Percentiles rank a stretch among this genome's conserved stretches.
Conservation (phyloP, 768 basidiomycete genomes). For the Agaricus subrufescens region DNA sequence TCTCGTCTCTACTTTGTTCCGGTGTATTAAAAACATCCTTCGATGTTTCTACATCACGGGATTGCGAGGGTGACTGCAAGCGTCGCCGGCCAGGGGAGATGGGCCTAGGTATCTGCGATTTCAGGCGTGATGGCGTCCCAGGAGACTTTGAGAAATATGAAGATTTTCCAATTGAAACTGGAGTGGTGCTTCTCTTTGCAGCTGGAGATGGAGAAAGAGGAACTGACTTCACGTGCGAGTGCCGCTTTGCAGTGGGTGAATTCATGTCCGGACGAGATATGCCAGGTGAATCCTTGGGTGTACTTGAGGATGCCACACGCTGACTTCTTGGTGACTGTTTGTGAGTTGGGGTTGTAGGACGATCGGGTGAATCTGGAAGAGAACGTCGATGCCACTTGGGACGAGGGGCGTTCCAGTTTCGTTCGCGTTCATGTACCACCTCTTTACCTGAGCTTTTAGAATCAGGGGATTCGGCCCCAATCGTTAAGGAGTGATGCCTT, state of each 20-base stretch:
- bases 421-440: conserved; percentile 42
- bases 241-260: not conserved
- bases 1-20: not conserved
- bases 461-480: conserved; percentile 39
- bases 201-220: conserved; percentile 11
- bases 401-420: conserved; percentile 69
- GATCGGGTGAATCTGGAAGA: conserved; percentile 9
- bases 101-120: not conserved
- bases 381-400: conserved; percentile 42
- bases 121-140: not conserved
- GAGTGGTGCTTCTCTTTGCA: conserved; percentile 1
- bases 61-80: not conserved
- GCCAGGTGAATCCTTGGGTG: not conserved
- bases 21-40: not conserved
- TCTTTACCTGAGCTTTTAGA: conserved; percentile 24
- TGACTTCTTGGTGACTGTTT: conserved; percentile 4
- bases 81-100: not conserved
- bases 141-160: not conserved
- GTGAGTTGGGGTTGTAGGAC: conserved; percentile 11
- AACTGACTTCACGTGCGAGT: not conserved
- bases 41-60: not conserved
- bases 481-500: conserved; percentile 27
- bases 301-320: not conserved
- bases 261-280: not conserved
- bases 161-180: not conserved